A percentile compares a stretch with the other conserved stretches of the same genome.
These are phyloP conservation scores for Leishmania turanica DNA, from an alignment of 208 protist genomes.

Conservation along the genomic window DNA sequence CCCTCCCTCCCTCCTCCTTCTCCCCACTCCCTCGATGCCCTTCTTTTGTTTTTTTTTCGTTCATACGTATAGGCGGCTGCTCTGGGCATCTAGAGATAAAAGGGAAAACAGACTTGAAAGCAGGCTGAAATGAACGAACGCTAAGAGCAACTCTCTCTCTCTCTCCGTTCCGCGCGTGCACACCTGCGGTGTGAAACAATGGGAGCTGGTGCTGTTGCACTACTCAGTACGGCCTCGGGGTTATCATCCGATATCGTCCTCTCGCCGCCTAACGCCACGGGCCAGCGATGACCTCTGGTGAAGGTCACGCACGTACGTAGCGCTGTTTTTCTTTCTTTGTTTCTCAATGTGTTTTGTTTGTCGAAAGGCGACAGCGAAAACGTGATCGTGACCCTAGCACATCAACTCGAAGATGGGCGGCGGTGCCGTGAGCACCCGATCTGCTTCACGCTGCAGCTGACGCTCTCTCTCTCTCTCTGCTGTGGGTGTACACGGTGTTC, in stretches of 20 bases:
- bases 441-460: background rate
- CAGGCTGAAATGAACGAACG: background rate
- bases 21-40: background rate
- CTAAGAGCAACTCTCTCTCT: background rate
- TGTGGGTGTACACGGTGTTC: background rate
- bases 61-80: background rate
- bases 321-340: background rate
- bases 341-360: background rate
- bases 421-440: background rate
- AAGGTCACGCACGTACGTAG: background rate
- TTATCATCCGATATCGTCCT: background rate
- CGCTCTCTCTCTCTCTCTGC: background rate
- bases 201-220: background rate
- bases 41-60: background rate
- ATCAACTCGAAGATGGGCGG: background rate
- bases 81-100: background rate
- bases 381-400: background rate
- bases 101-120: background rate
- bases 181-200: background rate
- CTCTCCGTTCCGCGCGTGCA: background rate
- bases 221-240: background rate
- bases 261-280: background rate
- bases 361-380: background rate
- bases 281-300: background rate
- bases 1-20: background rate